Conservation (phyloP, 345 rosid species). For the Mercurialis annua region DNA sequence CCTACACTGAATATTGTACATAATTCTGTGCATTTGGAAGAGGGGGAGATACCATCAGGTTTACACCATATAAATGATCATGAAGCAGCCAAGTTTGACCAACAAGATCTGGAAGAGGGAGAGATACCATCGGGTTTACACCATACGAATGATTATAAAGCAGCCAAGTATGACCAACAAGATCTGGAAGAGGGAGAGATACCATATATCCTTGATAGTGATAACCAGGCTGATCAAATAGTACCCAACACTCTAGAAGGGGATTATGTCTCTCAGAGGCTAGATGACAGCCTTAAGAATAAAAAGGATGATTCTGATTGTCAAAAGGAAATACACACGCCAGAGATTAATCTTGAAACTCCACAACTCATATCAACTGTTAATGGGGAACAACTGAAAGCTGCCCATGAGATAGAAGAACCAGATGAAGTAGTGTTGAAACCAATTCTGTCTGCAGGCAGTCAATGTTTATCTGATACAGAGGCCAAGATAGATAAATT, state of each 20-base stretch:
- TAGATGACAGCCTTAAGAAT: not conserved
- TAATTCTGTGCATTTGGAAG: too few relatives aligned
- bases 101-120: constrained; percentile 12
- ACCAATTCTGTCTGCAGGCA: not conserved
- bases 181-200: constrained; percentile 9
- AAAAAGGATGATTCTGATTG: not conserved
- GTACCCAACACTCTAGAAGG: not conserved
- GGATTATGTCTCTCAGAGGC: not conserved
- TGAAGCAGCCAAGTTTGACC: not conserved
- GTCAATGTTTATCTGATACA: not conserved
- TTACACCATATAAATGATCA: not conserved
- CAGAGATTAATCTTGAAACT: not conserved
- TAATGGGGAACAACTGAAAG: not conserved
- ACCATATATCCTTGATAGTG: not conserved
- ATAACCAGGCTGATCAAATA: not conserved
- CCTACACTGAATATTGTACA: too few relatives aligned
- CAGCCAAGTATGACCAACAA: not conserved
- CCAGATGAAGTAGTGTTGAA: not conserved
- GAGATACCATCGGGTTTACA: not conserved
- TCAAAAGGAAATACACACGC: not conserved
- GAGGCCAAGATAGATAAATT: not conserved
- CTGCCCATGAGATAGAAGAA: not conserved
- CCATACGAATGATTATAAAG: not conserved
- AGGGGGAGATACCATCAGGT: constrained; percentile 4
- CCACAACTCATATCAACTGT: not conserved